Evolutionary conservation across 2,329 filamentous ascomycete genomes (phyloP), one percentile per base, ranked within the genome.

Genomic region (Periconia macrospinosa): DNA sequence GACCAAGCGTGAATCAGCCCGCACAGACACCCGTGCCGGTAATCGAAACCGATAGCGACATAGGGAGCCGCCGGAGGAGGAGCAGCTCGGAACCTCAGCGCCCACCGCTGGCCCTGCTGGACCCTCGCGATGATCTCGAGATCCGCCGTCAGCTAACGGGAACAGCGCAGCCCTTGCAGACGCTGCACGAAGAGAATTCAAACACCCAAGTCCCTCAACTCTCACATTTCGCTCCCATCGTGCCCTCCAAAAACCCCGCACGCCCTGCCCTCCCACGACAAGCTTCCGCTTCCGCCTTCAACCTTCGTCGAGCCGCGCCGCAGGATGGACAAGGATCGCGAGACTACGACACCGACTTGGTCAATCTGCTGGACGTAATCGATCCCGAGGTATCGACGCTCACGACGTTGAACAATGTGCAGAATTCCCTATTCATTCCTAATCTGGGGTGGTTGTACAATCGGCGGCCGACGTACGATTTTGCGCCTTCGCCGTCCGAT

Each of bases 371-470:
- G 44, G 87, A 90, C 74, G 82, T 88, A 41, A 81, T 90, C 57
- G 91, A 95, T 62, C 91, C 91, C 42, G 90, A 94, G 75, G 86
- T 96, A 2, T 86, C 90, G 23, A 90, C 91, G 0, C 77, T 96
- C 6, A 91, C 90, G 0, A 93, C 90, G 6, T 82, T 95, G 10
- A 95, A 90, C 47, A 96, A 96, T 66, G 87, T 96, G n/a, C 91
- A 95, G 67, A 96, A 96, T 70, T 94, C 91, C 0, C 83, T 96
- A 2, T 95, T 95, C 72, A 78, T 95, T 1, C 91, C 91, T 0
- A 87, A 92, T 59, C 78, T 95, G 27, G 91, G 91, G 30, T 78
- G 81, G 54, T 85, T 86, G 59, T 67, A 94, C 52, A 93, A 94
- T 63, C 84, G 91, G 48, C 82, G 87, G 56, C 90, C 91, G 1